A percentile compares a stretch with the other conserved stretches of the same genome.
Conservation (phyloP, 306 rosid species). For the Prunus armeniaca region DNA sequence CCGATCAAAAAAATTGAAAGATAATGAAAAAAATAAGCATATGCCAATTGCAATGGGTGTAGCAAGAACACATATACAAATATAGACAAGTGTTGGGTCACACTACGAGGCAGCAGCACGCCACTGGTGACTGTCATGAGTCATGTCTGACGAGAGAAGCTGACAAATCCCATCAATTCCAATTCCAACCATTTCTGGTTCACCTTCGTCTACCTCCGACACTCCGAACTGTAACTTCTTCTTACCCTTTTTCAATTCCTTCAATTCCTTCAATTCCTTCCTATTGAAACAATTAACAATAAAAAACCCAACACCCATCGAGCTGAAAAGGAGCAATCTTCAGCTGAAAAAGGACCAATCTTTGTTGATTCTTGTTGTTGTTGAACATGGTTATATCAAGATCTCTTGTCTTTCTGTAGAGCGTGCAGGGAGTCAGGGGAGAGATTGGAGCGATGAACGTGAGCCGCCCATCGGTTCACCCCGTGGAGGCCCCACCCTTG, state of each 20-base stretch:
- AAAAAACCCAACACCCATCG: background rate
- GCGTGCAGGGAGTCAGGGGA: background rate
- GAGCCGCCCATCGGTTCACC: slow-evolving; percentile 49
- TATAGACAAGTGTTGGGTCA: background rate
- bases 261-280: background rate
- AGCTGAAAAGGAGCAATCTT: background rate
- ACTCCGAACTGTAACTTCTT: background rate
- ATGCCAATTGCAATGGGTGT: background rate
- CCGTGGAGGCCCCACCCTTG: slow-evolving; percentile 38
- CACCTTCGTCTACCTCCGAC: background rate
- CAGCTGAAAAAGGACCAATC: background rate
- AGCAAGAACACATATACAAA: background rate
- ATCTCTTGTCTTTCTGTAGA: background rate
- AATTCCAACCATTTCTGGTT: background rate
- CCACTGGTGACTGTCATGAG: background rate
- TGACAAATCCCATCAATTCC: background rate
- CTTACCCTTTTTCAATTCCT: background rate
- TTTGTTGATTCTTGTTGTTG: background rate
- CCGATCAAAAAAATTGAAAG: background rate
- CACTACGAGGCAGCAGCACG: background rate
- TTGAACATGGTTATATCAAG: background rate
- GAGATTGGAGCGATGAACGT: slow-evolving; percentile 20
- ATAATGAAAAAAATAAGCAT: background rate
- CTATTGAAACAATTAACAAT: background rate
- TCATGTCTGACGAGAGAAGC: background rate